phyloP scores from a whole-genome alignment of 1,284 basidiomycete genomes.

The Schizophyllum amplum region DNA sequence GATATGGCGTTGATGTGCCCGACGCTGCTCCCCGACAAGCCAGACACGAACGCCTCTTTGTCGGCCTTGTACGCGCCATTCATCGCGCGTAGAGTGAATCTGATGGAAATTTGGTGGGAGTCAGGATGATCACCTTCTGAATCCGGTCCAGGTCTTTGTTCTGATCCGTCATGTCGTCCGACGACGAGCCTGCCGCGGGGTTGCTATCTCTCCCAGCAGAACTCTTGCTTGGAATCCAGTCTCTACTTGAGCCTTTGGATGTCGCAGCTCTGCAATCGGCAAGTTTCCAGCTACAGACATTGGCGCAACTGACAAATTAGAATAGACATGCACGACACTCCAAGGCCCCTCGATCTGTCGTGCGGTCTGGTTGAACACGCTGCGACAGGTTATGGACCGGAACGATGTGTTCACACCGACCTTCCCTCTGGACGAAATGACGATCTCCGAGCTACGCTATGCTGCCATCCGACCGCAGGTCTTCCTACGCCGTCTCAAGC shows the following conservation, averaged over 20 bases:
- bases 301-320: too few relatives aligned
- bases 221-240: too few relatives aligned
- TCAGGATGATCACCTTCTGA: too few relatives aligned
- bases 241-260: too few relatives aligned
- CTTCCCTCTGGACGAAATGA: background rate
- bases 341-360: background rate
- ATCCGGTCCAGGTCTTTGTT: too few relatives aligned
- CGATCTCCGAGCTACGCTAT: background rate
- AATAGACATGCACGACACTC: background rate
- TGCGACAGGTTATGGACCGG: background rate
- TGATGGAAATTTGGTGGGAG: too few relatives aligned
- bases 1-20: slow-evolving; percentile 71
- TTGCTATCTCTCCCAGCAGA: too few relatives aligned
- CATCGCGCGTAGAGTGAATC: too few relatives aligned
- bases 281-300: too few relatives aligned
- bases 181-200: too few relatives aligned
- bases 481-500: background rate
- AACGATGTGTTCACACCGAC: background rate
- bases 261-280: too few relatives aligned
- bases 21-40: slow-evolving; percentile 72
- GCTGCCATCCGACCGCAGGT: background rate
- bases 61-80: slow-evolving; percentile 58
- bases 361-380: background rate
- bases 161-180: too few relatives aligned
- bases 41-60: slow-evolving; percentile 86